Conservation (phyloP, 768 basidiomycete genomes). For the Dacryopinax spathularia region DNA sequence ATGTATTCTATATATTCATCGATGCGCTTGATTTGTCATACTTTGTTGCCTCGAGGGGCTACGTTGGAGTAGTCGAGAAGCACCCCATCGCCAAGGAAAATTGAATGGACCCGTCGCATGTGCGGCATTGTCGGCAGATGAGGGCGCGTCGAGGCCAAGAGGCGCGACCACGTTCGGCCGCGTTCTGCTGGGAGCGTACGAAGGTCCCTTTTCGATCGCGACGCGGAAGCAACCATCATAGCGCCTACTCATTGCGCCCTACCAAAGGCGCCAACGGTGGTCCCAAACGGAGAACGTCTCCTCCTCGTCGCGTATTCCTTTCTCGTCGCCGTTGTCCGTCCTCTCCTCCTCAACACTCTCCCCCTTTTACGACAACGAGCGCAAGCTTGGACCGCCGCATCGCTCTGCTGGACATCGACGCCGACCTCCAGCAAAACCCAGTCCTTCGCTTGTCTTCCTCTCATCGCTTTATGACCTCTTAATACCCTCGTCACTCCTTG, state of each 20-base stretch:
- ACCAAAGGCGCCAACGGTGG: neutral
- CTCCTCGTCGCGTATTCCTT: neutral
- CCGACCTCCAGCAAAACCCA: neutral
- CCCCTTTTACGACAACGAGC: neutral
- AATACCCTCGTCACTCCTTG: neutral
- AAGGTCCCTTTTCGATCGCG: conserved; percentile 1
- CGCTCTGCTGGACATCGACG: conserved; percentile 1
- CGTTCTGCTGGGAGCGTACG: neutral
- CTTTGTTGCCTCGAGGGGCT: too few species aligned
- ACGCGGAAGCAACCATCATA: conserved; percentile 2
- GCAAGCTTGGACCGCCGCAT: neutral
- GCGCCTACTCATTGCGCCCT: neutral
- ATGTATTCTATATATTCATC: too few species aligned
- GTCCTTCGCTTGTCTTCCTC: neutral
- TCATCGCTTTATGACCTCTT: neutral
- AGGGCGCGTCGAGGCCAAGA: neutral
- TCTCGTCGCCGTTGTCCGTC: neutral
- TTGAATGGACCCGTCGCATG: neutral
- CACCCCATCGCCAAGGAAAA: neutral
- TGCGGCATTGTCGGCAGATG: neutral
- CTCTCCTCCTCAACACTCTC: neutral
- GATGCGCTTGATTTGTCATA: too few species aligned
- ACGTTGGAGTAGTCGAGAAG: neutral
- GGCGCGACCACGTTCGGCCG: neutral
- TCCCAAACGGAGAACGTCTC: neutral